Base-by-base conservation (phyloP, 2,329 filamentous ascomycete genomes). In the Hymenoscyphus fraxineus region DNA sequence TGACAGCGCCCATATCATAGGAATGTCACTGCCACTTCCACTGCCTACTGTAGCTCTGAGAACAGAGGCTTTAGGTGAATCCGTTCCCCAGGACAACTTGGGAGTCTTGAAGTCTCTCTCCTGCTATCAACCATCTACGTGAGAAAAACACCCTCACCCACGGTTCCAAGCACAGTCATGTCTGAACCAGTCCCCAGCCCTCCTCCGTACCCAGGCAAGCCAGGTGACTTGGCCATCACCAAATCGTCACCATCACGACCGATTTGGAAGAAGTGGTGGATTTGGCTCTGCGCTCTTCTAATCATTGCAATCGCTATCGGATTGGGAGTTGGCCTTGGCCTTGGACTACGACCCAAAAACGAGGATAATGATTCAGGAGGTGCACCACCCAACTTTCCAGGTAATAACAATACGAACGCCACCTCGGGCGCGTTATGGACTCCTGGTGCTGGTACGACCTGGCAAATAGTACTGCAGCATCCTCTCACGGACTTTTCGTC, bases 381-480 rank as follows among this genome's bases (percentile, higher is more conserved):
- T 31, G 54, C 55, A 35, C 22, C 39, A n/a, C 27, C 35, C n/a
- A 22, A 44, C 16, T 6, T 16, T 27, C 39, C 54, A n/a, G 22
- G 32, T n/a, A 58, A 13, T 2, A 62, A 62, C 61, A 62, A 39
- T 32, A 62, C 61, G n/a, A 40, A 40, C 54, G 13, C 19, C 27
- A 38, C 38, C n/a, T 31, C 39, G 12, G 57, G 61, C 16, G 27
- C 40, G 7, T 15, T 58, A 16, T 67, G 65, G 65, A 56, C 41
- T 22, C 65, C 65, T n/a, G 19, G 31, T 16, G 55, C 19, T 19
- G 65, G 65, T 19, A 58, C 63, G 55, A 60, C 63, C 19, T 67
- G 62, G 63, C 63, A 67, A 40, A 67, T 67, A 32, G 58, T 62
- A n/a, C 47, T 65, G 1, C 27, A 44, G 40, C 22, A 19, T 35